Evolutionary conservation across 805 yeast genomes (phyloP), one percentile per base, ranked within the genome.

Genomic region (Sugiyamaella valdiviana): DNA sequence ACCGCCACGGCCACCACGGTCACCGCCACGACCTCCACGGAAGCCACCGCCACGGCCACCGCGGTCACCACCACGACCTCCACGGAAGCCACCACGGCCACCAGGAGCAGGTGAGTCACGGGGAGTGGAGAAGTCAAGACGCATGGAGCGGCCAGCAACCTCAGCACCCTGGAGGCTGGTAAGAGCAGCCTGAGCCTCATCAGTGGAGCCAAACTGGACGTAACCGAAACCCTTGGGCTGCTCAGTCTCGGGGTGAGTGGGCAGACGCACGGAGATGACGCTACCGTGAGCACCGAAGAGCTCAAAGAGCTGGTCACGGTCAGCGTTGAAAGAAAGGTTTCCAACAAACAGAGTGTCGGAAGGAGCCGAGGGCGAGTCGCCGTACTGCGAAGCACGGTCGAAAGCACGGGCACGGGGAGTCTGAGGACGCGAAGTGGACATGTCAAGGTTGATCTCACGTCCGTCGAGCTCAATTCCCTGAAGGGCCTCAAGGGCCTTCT

Each of bases 201-300:
- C 98, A 56, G 85, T 75, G 51, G 83, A 76, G 41, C 85, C 75
- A 66, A 79, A 91, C 74, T 93, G 98, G 50, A 91, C 96, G 72
- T 93, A 93, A 58, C 98, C 99, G 74, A 93, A 93, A 60, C 99
- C 99, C 80, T 93, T 93, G 70, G 95, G 95, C 75, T 91, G 96
- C 70, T 89, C 95, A 57, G 98, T 90, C 70, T 91, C 98, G 64
- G 96, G 97, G 74, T 93, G 95, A 39, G 98, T 91, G 70, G 99
- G 99, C 59, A 93, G 75, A 76, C 99, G 84, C 60, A 89, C 90
- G 54, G 95, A 86, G 48, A 88, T 72, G 53, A 93, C 87, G 54
- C 78, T 76, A 67, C 96, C 98, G 69, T 78, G 77, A 64, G 78
- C 79, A 59, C 83, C 80, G 64, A 93, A 93, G 38, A 80, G 67